Evolutionary conservation across 2,329 filamentous ascomycete species (phyloP).

Genomic region (Penicillium sp.): DNA sequence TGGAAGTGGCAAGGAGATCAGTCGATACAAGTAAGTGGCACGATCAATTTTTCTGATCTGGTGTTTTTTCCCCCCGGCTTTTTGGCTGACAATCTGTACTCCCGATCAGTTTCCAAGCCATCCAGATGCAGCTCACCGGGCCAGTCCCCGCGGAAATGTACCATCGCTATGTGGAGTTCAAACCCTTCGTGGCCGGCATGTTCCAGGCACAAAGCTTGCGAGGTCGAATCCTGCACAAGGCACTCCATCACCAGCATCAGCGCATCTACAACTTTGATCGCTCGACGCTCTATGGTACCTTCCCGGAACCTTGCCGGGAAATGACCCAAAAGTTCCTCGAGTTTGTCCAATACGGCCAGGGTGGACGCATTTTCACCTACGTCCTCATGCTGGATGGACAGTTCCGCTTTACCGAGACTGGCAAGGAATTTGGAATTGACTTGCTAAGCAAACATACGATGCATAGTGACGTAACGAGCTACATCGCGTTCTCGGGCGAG

Average conservation of each 20-base stretch:
- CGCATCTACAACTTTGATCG: conserved; percentile 88
- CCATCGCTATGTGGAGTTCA: conserved; percentile 92
- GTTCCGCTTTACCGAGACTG: conserved; percentile 91
- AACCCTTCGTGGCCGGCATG: conserved; percentile 85
- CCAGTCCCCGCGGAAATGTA: conserved; percentile 81
- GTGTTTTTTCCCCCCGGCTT: not conserved
- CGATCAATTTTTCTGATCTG: not conserved
- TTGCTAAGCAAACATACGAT: conserved; percentile 93
- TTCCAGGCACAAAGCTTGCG: conserved; percentile 77
- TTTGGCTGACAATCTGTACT: conserved; percentile 6
- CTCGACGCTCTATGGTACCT: conserved; percentile 71
- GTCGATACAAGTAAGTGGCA: conserved; percentile 74
- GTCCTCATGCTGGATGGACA: conserved; percentile 85
- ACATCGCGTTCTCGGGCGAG: conserved; percentile 89
- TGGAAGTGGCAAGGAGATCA: conserved; percentile 57
- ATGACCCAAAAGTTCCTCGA: conserved; percentile 81
- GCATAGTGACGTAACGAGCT: conserved; percentile 89
- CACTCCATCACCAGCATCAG: conserved; percentile 85
- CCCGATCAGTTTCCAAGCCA: conserved; percentile 77
- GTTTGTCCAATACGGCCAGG: conserved; percentile 83
- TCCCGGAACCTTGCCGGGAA: conserved; percentile 67
- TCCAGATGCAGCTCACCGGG: conserved; percentile 83
- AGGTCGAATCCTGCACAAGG: conserved; percentile 79
- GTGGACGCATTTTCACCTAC: conserved; percentile 87
- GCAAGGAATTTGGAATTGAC: conserved; percentile 93